Base-by-base conservation (phyloP, 768 basidiomycete species). In the Lactarius indigo region DNA sequence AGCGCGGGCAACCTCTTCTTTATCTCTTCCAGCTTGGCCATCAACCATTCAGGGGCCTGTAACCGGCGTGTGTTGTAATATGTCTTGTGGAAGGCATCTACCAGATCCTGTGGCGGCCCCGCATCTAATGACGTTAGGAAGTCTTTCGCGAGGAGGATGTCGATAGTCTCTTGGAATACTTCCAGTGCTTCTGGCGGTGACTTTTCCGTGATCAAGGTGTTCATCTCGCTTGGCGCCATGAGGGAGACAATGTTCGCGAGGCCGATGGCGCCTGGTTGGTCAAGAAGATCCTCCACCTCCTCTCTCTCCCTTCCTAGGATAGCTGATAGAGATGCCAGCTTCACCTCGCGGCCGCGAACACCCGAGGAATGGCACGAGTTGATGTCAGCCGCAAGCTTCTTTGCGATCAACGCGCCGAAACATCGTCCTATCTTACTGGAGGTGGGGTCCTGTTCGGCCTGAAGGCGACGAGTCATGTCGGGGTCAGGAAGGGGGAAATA, bases 21-120 rank as follows among this genome's bases (percentile, higher is more conserved):
- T 44, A 20, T 9, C 42, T 1, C 0, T 1, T 20, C 6, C 1
- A 44, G 42, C 5, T 2, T 4, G 8, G 0, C 5, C 42, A 1
- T 44, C 9, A 44, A 20, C 42, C 42, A 44, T 8, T n/a, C 20
- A 44, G 42, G 42, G 9, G 20, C 42, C 20, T 44, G 42, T 7
- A 8, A 17, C 8, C 7, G 42, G 7, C 7, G 20, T 20, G 42
- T 20, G 42, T 20, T 20, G 20, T 8, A 20, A 44, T 44, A 44
- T n/a, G 44, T n/a, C 20, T 7, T 4, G 44, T n/a, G 44, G 44
- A 44, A n/a, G 4, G 44, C 2, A n/a, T 1, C 18, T 44, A 44
- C n/a, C 8, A 44, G 20, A n/a, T n/a, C 18, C 9, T 0, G 44
- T 44, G 44, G 44, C 20, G n/a, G n/a, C 20, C 4, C 20, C 9